Evolutionary conservation across 495 filamentous ascomycete species (phyloP), one percentile per base, ranked within the genome.

Genomic region (Daldinia decipiens): DNA sequence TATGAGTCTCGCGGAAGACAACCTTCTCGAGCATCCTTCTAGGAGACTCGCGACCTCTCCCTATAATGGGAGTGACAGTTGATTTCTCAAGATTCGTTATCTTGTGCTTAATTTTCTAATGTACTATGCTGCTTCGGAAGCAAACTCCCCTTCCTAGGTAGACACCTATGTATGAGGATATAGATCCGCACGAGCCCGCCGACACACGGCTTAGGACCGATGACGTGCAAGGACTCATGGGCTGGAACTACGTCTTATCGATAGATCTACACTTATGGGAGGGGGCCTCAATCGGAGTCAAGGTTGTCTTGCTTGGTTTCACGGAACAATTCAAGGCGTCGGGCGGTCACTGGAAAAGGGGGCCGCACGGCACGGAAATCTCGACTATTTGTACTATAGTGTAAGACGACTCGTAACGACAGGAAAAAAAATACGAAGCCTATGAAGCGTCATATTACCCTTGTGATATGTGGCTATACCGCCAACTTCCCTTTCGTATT

Each of bases 381-480:
- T 73, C 70, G 65, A 73, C 70, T 73, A 54, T 65, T 61, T 73
- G 70, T 73, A 73, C 57, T 62, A 73, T 73, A 68, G 61, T 73
- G 65, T 62, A 68, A 61, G 56, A 65, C 31, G 56, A 36, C 34
- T 59, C 29, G 31, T 62, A 65, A 68, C 39, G 39, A 29, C 40
- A 51, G 45, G 32, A 13, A 59, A 57, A 54, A 36, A 45, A 38
- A 57, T 52, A 59, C 29, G 57, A 59, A 43, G 34, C 34, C 32
- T 4, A 39, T 38, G 32, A 57, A 29, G 27, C 50, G 31, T 26
- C 24, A 53, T 29, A 6, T 53, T 53, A 1, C 31, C 26, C 12
- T n/a, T 29, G 13, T 31, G 50, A 31, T 17, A 17, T n/a, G 50
- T 11, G 34, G 12, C 19, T 47, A 19, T 21, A 21, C 4, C 19